These are phyloP conservation scores for Gossypium davidsonii DNA, from an alignment of 441 rosid genomes.

Conservation along the genomic window DNA sequence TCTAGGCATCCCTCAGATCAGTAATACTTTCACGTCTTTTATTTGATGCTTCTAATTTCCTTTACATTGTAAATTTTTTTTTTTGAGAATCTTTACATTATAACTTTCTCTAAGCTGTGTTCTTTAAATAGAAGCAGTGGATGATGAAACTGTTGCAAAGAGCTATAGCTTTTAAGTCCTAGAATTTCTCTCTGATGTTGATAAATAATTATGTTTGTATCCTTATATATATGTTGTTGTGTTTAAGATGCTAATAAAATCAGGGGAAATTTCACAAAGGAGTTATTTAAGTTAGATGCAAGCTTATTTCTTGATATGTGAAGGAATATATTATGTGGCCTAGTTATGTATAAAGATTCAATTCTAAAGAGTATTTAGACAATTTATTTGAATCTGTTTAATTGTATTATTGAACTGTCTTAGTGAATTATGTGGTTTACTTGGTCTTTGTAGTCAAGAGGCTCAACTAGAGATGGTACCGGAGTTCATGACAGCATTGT, in stretches of 20 bases:
- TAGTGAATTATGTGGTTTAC: background rate
- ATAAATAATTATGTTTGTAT: background rate
- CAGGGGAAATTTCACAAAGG: background rate
- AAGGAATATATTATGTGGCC: background rate
- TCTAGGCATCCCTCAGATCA: background rate
- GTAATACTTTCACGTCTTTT: background rate
- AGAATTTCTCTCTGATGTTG: background rate
- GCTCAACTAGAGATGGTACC: constrained; percentile 95
- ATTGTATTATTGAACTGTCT: constrained; percentile 11
- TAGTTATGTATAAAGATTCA: background rate
- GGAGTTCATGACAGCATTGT: constrained; percentile 98
- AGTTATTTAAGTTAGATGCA: background rate
- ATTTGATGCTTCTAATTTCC: constrained; percentile 1
- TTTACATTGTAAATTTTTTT: background rate
- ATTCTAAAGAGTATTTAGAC: background rate
- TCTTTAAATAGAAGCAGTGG: background rate
- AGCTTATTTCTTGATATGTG: background rate
- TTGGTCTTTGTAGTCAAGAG: constrained; percentile 60
- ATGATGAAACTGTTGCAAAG: background rate
- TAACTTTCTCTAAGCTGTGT: background rate
- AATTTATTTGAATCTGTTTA: constrained; percentile 14
- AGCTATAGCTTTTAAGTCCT: background rate
- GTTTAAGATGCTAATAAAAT: background rate
- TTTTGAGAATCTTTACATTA: too few relatives aligned
- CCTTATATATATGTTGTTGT: background rate